phyloP scores from a whole-genome alignment of 192 early-diverging fungal genomes.

The Coemansia sp. region DNA sequence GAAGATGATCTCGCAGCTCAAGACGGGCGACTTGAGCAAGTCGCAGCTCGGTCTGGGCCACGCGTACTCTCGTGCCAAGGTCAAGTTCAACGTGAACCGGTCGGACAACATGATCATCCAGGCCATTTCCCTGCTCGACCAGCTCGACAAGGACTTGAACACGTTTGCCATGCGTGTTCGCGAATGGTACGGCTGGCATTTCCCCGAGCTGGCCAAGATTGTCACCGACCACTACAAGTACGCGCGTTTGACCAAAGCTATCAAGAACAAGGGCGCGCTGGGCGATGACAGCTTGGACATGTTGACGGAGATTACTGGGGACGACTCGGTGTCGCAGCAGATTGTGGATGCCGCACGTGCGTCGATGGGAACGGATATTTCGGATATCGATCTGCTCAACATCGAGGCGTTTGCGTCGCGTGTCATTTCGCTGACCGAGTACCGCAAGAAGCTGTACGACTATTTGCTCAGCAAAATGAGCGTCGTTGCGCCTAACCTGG shows the following conservation, averaged over 20 bases:
- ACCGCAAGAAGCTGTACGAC: conserved; percentile 91
- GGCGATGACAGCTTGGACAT: conserved; percentile 75
- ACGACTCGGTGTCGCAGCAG: conserved; percentile 87
- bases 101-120: conserved; percentile 99
- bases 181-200: conserved; percentile 99
- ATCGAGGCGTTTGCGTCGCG: conserved; percentile 91
- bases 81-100: conserved; percentile 99
- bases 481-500: conserved; percentile 85
- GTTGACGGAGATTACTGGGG: conserved; percentile 79
- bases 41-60: conserved; percentile 98
- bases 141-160: conserved; percentile 99
- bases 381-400: conserved; percentile 95
- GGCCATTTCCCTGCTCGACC: conserved; percentile 94
- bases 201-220: conserved; percentile 97
- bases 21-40: conserved; percentile 95
- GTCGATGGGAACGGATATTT: conserved; percentile 98
- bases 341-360: conserved; percentile 96
- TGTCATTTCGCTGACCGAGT: conserved; percentile 93
- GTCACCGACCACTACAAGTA: conserved; percentile 94
- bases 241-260: conserved; percentile 87
- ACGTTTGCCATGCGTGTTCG: conserved; percentile 95
- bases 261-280: conserved; percentile 89
- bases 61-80: conserved; percentile 97
- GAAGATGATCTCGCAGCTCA: conserved; percentile 83
- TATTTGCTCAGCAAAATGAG: conserved; percentile 97